Evolutionary conservation across 2,329 filamentous ascomycete species (phyloP), one percentile per base, ranked within the genome.

Genomic region (Fusarium neocosmosporiellum): DNA sequence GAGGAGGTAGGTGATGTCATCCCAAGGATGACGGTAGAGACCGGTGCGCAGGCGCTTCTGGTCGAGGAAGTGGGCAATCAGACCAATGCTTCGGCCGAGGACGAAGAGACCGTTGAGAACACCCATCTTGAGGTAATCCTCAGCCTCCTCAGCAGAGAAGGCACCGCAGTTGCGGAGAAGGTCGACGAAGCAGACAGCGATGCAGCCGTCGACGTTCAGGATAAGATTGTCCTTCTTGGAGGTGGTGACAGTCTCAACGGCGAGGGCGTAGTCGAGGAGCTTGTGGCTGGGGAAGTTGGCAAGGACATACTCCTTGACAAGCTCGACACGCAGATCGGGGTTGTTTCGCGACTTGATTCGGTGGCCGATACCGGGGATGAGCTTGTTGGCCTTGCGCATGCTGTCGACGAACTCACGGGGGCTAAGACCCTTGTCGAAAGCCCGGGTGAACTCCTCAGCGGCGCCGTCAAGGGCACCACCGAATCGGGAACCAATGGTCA

Each of bases 191-290:
- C 95, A 98, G 83, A 99, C 96, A 77, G 96, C 96, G 81, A 99
- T 93, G 84, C 94, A 98, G 80, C 96, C 96, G 82, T 98, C 96
- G 68, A 99, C 96, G 89, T 99, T 99, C 81, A 99, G 92, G 80
- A 99, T 99, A 78, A 99, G 91, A 90, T 98, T 99, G 88, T 99
- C 96, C 91, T 99, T 99, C 94, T 99, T 99, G 75, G 95, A 98
- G 59, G 96, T 99, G 64, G 96, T 99, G 75, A 99, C 96, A 13
- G 93, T 94, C 91, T 99, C 96, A 77, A 99, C 96, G 54, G 96
- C 96, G 81, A 99, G 91, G 77, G 96, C 96, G 84, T 98, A 99
- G 88, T 99, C 96, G 83, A 99, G 94, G 82, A 98, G 92, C 91
- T 98, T 98, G 90, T 94, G 94, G 87, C 87, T 95, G 78, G 96